phyloP scores from a whole-genome alignment of 306 rosid species.

The Pueraria montana region DNA sequence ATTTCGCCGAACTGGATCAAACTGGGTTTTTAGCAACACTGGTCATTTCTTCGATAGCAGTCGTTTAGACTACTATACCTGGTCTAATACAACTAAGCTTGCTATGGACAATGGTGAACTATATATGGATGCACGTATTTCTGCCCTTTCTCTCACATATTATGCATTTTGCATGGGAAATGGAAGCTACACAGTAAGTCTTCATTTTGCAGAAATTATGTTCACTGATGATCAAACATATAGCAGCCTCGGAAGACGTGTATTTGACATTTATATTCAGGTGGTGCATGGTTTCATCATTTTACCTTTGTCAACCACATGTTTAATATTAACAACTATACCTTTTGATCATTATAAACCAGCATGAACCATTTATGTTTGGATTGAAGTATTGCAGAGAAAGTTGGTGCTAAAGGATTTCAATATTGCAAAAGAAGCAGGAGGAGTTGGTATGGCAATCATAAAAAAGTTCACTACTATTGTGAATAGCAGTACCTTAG shows the following conservation, averaged over 20 bases:
- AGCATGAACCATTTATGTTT: constrained; percentile 32
- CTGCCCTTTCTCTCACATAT: constrained; percentile 73
- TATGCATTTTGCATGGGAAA: constrained; percentile 66
- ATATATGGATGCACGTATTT: constrained; percentile 73
- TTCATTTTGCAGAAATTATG: constrained; percentile 70
- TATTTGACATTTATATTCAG: constrained; percentile 70
- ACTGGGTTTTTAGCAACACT: constrained; percentile 75
- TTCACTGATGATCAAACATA: constrained; percentile 44
- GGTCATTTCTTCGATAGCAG: constrained; percentile 63
- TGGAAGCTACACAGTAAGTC: constrained; percentile 62
- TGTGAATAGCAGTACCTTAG: constrained; percentile 54
- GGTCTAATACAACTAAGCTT: constrained; percentile 56
- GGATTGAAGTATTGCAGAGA: constrained; percentile 58
- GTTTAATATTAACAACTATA: constrained; percentile 3
- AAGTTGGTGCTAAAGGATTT: constrained; percentile 57
- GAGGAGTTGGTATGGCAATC: constrained; percentile 50
- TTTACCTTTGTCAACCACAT: constrained; percentile 10
- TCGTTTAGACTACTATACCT: constrained; percentile 31
- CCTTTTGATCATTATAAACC: background rate
- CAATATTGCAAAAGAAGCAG: constrained; percentile 62
- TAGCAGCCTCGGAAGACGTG: constrained; percentile 62
- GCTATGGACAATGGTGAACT: constrained; percentile 54
- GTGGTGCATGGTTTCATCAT: constrained; percentile 57
- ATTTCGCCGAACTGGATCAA: constrained; percentile 40
- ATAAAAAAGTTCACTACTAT: constrained; percentile 13